These are phyloP conservation scores for Ceratobasidium papillatum DNA, from an alignment of 1,284 basidiomycete species.

Conservation along the genomic window DNA sequence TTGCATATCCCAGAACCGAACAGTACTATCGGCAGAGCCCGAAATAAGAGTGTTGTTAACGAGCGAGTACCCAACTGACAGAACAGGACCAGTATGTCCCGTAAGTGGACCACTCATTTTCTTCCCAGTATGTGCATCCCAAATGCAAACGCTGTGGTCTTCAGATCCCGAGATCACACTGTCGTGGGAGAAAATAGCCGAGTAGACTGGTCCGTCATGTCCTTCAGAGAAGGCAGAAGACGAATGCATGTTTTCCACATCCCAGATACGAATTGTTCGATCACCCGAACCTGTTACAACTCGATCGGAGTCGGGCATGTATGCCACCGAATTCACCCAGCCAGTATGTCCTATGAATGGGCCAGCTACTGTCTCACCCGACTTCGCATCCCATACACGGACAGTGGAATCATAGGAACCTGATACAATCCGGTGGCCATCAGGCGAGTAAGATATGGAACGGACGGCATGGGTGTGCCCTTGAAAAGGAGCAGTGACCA, in stretches of 20 bases:
- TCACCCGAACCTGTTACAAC: background rate
- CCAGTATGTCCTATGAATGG: background rate
- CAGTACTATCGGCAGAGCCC: background rate
- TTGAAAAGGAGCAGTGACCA: background rate
- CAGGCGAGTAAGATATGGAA: background rate
- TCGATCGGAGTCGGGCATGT: background rate
- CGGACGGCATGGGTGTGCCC: background rate
- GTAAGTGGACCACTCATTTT: background rate
- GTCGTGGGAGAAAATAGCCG: background rate
- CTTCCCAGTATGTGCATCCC: background rate
- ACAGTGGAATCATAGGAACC: background rate
- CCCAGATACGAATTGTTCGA: background rate
- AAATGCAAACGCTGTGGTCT: background rate
- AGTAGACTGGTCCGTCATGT: background rate
- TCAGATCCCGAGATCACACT: background rate
- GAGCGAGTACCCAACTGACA: background rate
- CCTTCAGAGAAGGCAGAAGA: background rate
- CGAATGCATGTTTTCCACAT: background rate
- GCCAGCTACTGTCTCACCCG: background rate
- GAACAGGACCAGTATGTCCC: background rate
- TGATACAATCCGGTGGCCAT: background rate
- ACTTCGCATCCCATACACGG: background rate
- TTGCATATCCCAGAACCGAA: slow-evolving; percentile 2
- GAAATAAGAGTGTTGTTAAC: background rate
- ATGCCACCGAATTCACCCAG: background rate